phyloP scores from a whole-genome alignment of 768 basidiomycete genomes.

The Pulveroboletus ravenelii region DNA sequence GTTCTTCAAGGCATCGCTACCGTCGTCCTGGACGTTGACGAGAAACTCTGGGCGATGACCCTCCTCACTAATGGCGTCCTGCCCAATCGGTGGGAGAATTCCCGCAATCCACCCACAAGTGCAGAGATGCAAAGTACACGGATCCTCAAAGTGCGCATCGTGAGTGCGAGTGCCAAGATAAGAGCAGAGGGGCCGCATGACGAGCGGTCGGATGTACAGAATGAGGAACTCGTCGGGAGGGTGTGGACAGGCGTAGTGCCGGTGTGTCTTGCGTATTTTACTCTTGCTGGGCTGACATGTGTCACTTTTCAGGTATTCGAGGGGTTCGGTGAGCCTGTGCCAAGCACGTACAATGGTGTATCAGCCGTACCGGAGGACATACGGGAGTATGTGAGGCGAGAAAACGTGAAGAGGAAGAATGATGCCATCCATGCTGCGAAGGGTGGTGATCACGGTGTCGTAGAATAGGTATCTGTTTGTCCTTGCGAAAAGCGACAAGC shows the following conservation, averaged over 20 bases:
- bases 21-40: constrained; percentile 12
- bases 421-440: constrained; percentile 18
- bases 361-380: constrained; percentile 15
- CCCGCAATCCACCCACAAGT: constrained; percentile 18
- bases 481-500: neutral
- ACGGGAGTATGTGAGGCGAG: constrained; percentile 17
- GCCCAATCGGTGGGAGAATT: constrained; percentile 19
- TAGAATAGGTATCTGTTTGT: neutral
- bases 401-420: constrained; percentile 24
- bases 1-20: constrained; percentile 19
- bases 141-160: constrained; percentile 20
- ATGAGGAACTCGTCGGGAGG: constrained; percentile 10
- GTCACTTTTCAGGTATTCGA: constrained; percentile 15
- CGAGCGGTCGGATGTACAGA: constrained; percentile 13
- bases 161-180: constrained; percentile 22
- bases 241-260: constrained; percentile 27
- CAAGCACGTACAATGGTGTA: constrained; percentile 17
- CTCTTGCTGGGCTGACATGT: neutral
- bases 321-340: constrained; percentile 24
- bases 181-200: constrained; percentile 23
- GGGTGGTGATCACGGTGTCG: constrained; percentile 32
- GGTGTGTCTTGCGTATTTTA: constrained; percentile 3
- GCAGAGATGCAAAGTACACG: constrained; percentile 22
- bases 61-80: constrained; percentile 22
- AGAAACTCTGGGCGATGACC: constrained; percentile 24